These are phyloP conservation scores for Pulveroboletus sp. DNA, from an alignment of 768 basidiomycete genomes.

Conservation along the genomic window DNA sequence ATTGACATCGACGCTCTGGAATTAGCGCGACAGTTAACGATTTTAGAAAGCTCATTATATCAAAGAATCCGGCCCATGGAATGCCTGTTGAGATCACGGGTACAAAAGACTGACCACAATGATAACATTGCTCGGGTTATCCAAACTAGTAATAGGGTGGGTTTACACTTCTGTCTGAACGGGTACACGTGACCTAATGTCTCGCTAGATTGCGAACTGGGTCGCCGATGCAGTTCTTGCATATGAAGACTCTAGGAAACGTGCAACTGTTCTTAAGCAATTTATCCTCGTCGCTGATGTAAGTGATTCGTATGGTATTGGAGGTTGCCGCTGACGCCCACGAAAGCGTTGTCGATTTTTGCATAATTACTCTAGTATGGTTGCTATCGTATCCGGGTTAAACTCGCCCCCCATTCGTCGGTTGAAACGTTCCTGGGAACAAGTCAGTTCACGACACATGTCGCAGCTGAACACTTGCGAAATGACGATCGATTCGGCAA, in stretches of 20 bases:
- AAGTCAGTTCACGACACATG: constrained; percentile 73
- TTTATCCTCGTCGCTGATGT: constrained; percentile 92
- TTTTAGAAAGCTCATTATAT: constrained; percentile 85
- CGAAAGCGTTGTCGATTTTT: constrained; percentile 79
- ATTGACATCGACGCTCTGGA: constrained; percentile 87
- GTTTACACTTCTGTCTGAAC: constrained; percentile 16
- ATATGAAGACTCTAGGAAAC: constrained; percentile 79
- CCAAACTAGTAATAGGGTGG: constrained; percentile 80
- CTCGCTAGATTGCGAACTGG: constrained; percentile 84
- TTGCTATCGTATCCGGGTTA: constrained; percentile 90
- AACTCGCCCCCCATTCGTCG: constrained; percentile 92
- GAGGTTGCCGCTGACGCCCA: neutral
- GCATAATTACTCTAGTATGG: constrained; percentile 97
- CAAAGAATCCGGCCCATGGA: constrained; percentile 88
- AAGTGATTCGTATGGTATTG: constrained; percentile 29
- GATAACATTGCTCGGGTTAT: constrained; percentile 90
- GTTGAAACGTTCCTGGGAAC: constrained; percentile 91
- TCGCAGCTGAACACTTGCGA: constrained; percentile 77
- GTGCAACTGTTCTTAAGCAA: constrained; percentile 82
- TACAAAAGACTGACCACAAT: constrained; percentile 66
- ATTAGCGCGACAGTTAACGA: constrained; percentile 88
- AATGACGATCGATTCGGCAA: constrained; percentile 87
- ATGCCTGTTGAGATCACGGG: constrained; percentile 81
- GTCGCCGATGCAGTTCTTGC: constrained; percentile 81
- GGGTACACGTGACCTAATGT: neutral